Base-by-base conservation (phyloP, 2,329 filamentous ascomycete species). In the Colletotrichum sidae region DNA sequence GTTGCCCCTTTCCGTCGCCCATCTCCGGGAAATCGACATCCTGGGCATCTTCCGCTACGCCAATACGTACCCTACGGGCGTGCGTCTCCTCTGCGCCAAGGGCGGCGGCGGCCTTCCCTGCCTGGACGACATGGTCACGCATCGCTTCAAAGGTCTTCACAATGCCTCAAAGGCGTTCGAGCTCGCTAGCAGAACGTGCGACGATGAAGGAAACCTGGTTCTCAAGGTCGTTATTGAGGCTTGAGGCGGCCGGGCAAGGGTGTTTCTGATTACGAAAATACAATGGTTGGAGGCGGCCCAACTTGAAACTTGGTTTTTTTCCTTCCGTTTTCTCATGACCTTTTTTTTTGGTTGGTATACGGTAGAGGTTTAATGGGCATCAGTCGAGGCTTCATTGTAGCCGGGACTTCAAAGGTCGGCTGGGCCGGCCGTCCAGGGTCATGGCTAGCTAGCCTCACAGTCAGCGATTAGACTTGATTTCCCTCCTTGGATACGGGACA, bases 1-100 rank as follows among this genome's bases (percentile, higher is more conserved):
- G 0, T 82, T 94, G 2, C 91, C 91, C 1, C 80, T 94, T 50
- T 91, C 88, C 8, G 89, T 90, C 6, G 91, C 91, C 3, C 90
- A 91, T 44, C 80, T 93, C 35, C 86, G 90, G 42, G 92, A 94
- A 78, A 88, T 94, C 47, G 91, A 94, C 73, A 90, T 94, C 38
- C 78, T 93, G n/a, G 91, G 91, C 39, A 88, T 93, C 37, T 47
- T 94, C 79, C 85, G 91, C 52, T 94, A 94, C 70, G 90, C 90
- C 17, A 92, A 93, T 75, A 92, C 90, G 0, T 94, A 93, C 72
- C 83, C 86, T 5, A 89, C 87, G 1, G 91, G 90, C n/a, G 90
- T 94, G 65, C 82, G 82, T 45, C 73, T 89, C 76, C 77, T 90
- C 75, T 77, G 84, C 80, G 73, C 85, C 70, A 76, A 80, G 66